Evolutionary conservation across 768 basidiomycete genomes (phyloP).

Genomic region (Trametes cingulata): DNA sequence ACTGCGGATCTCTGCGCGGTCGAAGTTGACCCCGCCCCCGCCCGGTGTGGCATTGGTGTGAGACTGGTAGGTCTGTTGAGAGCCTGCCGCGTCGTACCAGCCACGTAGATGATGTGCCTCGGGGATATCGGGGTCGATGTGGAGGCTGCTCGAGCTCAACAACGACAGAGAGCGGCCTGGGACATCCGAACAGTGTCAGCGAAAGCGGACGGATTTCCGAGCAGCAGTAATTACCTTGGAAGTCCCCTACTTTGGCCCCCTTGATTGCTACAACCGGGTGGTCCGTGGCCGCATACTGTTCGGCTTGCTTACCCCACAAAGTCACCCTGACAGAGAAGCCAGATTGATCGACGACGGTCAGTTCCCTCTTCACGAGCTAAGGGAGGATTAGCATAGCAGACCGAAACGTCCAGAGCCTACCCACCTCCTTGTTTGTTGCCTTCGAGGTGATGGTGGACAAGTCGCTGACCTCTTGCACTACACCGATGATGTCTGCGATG

Average conservation of each 20-base stretch:
- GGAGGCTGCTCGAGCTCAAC: conserved; percentile 77
- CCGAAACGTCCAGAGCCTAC: too few species aligned
- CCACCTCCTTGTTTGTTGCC: conserved; percentile 62
- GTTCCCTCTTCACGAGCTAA: conserved; percentile 86
- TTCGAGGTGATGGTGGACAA: conserved; percentile 75
- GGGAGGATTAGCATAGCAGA: not conserved
- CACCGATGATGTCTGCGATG: conserved; percentile 77
- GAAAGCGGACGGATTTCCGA: not conserved
- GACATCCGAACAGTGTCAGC: not conserved
- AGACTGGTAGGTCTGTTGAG: conserved; percentile 64
- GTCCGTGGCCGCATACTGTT: conserved; percentile 62
- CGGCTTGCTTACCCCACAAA: conserved; percentile 95
- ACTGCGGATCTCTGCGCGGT: conserved; percentile 70
- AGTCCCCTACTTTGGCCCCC: conserved; percentile 91
- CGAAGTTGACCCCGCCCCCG: conserved; percentile 49
- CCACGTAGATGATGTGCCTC: conserved; percentile 85
- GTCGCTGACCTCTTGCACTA: conserved; percentile 78
- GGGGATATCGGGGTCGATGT: conserved; percentile 88
- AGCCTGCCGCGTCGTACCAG: conserved; percentile 84
- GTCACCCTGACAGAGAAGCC: conserved; percentile 80
- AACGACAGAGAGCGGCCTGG: conserved; percentile 83
- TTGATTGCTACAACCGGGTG: conserved; percentile 88
- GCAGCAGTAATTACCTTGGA: conserved; percentile 54
- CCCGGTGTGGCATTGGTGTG: conserved; percentile 52
- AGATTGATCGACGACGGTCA: conserved; percentile 85